Base-by-base conservation (phyloP, 1,284 basidiomycete species). In the Melampsora americana region DNA sequence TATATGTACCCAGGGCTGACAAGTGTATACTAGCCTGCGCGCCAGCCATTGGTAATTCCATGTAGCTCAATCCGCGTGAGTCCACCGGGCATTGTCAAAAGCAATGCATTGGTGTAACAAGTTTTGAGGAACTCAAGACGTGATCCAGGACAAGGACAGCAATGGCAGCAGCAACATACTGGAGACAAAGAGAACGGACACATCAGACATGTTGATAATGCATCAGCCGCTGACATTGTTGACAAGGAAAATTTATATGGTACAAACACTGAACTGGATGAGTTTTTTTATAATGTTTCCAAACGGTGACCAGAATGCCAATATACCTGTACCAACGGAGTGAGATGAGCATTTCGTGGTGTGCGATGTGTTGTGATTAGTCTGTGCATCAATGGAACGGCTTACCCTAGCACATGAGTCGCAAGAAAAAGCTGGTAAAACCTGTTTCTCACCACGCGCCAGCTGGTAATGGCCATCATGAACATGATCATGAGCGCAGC, bases 371-470 rank as follows among this genome's bases (percentile, higher is more conserved):
- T n/a, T n/a, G n/a, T n/a, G n/a, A n/a, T n/a, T n/a, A n/a, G n/a
- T n/a, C n/a, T n/a, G n/a, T n/a, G n/a, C 14, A 11, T 26, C 18
- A 56, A 56, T 28, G 23, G 30, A 35, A 39, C 11, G 2, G 14
- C 42, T 75, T 32, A 75, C 72, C 72, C 72, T 1, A 75, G 35
- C n/a, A 75, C 28, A 50, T 75, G 72, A 60, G 30, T 48, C 0
- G 28, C 28, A 18, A 75, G 20, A 46, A 75, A 75, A 2, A 67
- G 35, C 61, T 68, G 72, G 28, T 75, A 75, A 11, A 60, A 50
- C 5, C 14, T 30, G n/a, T 75, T 48, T 28, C 72, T 39, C 44
- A 75, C 20, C 16, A 68, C 30, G 32, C 32, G 66, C 35, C 32
- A 46, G 20, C 50, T 48, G 30, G 66, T 75, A 1, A 75, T 18